Base-by-base conservation (phyloP, 2,329 filamentous ascomycete species). In the Hymenoscyphus fraxineus region DNA sequence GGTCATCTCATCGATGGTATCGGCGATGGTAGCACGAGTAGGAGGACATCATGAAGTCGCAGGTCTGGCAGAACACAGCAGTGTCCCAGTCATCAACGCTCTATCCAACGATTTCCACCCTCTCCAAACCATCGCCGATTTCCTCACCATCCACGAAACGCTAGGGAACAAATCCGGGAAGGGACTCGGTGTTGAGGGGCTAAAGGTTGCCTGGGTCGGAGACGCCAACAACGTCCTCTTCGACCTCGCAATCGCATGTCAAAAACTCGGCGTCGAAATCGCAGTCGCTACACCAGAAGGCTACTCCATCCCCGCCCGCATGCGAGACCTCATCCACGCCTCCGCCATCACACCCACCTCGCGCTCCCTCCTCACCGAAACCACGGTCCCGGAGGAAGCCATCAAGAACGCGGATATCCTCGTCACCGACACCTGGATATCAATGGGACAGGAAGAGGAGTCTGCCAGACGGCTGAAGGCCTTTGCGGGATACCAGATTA, bases 141-240 rank as follows among this genome's bases (percentile, higher is more conserved):
- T 94, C 78, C 83, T 97, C 66, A 98, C 95, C 35, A 88, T 99
- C 61, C 83, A 91, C 75, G 94, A 98, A 79, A 81, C 83, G 1
- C 92, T 93, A 76, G 58, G 64, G 10, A 60, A 51, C 32, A 62
- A 62, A 31, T 27, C 12, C 9, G 58, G 61, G 22, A 59, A 60
- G 31, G 60, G 68, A 61, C 82, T 96, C 7, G 90, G 91, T 1
- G 81, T 96, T 4, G 85, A 91, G 70, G 92, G 92, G 0, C 78
- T 97, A 73, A 98, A 97, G 79, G 85, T 98, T 67, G 94, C 95
- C 16, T 99, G 95, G 95, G 83, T 99, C 57, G 94, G 94, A 61
- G 94, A 99, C 76, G 92, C 93, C 12, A 99, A 98, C 80, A 99
- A 99, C 72, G 94, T 99, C 35, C 85, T 98, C 31, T 97, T 93